A percentile compares a stretch with the other conserved stretches of the same genome.
phyloP scores from a whole-genome alignment of 768 basidiomycete genomes.

The Hygrocybe punicea region DNA sequence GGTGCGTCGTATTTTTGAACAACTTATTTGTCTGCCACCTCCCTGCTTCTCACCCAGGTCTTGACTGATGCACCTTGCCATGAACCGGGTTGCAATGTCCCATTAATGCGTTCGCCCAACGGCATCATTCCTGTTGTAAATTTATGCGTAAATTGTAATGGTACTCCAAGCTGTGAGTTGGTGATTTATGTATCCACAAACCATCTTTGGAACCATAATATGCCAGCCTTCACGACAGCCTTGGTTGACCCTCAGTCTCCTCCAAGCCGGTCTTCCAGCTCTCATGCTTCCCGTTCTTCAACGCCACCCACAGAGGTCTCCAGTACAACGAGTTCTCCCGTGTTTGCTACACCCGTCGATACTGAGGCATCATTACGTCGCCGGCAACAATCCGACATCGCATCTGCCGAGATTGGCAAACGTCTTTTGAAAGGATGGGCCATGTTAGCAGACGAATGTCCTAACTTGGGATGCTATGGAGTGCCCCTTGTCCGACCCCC shows the following conservation, averaged over 20 bases:
- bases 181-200: neutral
- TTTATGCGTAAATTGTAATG: slow-evolving; percentile 66
- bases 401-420: slow-evolving; percentile 76
- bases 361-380: slow-evolving; percentile 63
- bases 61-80: slow-evolving; percentile 66
- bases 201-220: neutral
- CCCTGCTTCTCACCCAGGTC: slow-evolving; percentile 37
- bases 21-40: no score
- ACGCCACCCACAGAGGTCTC: slow-evolving; percentile 80
- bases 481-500: slow-evolving; percentile 82
- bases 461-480: slow-evolving; percentile 64
- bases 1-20: slow-evolving; percentile 40
- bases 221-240: neutral
- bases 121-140: slow-evolving; percentile 42
- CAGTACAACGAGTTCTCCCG: slow-evolving; percentile 55
- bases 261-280: slow-evolving; percentile 47
- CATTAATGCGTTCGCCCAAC: slow-evolving; percentile 69
- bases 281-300: slow-evolving; percentile 57
- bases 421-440: slow-evolving; percentile 80
- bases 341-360: slow-evolving; percentile 54
- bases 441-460: slow-evolving; percentile 86
- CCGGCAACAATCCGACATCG: slow-evolving; percentile 76
- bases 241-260: slow-evolving; percentile 16
- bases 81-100: slow-evolving; percentile 55
- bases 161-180: slow-evolving; percentile 30